Conservation (phyloP, 345 rosid species). For the Populus davidiana region DNA sequence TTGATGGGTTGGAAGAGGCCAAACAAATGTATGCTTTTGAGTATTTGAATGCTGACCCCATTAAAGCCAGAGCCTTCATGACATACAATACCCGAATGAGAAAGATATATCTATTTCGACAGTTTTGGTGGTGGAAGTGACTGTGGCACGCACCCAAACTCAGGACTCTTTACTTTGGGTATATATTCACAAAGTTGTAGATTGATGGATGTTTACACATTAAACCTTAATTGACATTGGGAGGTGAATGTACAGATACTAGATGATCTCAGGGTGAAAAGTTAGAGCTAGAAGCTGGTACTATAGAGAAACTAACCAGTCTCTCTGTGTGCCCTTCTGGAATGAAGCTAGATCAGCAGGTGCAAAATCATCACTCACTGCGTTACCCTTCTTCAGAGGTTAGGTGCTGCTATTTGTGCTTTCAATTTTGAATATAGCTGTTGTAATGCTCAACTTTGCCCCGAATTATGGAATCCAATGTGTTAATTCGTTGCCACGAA, state of each 20-base stretch:
- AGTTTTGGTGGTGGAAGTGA: slow-evolving; percentile 96
- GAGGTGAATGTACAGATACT: slow-evolving; percentile 39
- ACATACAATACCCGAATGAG: slow-evolving; percentile 71
- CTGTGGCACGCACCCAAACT: background rate
- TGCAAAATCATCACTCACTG: slow-evolving; percentile 4
- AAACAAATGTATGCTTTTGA: slow-evolving; percentile 90
- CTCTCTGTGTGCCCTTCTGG: background rate
- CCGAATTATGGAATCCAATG: background rate
- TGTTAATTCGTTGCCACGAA: background rate
- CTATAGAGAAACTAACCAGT: slow-evolving; percentile 18
- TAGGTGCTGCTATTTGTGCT: background rate
- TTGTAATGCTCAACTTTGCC: background rate
- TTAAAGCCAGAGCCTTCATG: slow-evolving; percentile 86
- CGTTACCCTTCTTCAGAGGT: background rate
- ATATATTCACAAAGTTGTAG: slow-evolving; percentile 20
- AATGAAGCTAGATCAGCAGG: slow-evolving; percentile 8
- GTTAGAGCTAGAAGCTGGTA: slow-evolving; percentile 15
- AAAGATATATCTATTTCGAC: slow-evolving; percentile 64
- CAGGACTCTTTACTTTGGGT: slow-evolving; percentile 4
- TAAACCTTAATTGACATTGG: slow-evolving; percentile 15
- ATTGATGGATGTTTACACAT: slow-evolving; percentile 10
- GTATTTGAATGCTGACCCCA: slow-evolving; percentile 75
- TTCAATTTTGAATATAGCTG: background rate
- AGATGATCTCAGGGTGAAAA: slow-evolving; percentile 17
- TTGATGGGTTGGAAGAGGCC: slow-evolving; percentile 81